Evolutionary conservation across 2,329 filamentous ascomycete genomes (phyloP), one percentile per base, ranked within the genome.

Genomic region (Laburnicola sp.): DNA sequence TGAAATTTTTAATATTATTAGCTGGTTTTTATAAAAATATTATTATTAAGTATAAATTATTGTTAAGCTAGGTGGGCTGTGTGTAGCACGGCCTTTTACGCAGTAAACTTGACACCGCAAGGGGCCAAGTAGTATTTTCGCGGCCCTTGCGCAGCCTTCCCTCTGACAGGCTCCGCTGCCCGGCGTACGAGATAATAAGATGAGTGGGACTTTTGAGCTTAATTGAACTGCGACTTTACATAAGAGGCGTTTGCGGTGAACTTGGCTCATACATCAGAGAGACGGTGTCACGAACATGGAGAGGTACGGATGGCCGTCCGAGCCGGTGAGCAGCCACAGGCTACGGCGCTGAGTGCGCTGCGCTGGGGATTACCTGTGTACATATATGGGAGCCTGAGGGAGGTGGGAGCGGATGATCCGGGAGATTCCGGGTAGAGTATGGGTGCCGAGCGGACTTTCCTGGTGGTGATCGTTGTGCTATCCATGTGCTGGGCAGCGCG

Each of bases 191-290:
- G 21, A 45, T 32, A n/a, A n/a, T n/a, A n/a, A n/a, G 59, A 59
- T 56, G 58, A 59, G 62, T 65, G 63, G 64, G 64, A 63, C 63
- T n/a, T n/a, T 58, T 62, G 64, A 65, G 64, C 64, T 67, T 67
- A 67, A 62, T 65, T 60, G 56, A 51, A 67, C 64, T 58, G 59
- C 60, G 49, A 53, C 52, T 22, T 26, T 32, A 23, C 26, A 7
- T 22, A 26, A 36, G 21, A 44, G 16, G 30, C 28, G 28, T 22
- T 16, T 40, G 26, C 10, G 26, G 26, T 3, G 23, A 28, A 28
- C 11, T 4, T 10, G n/a, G 25, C 11, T 30, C 38, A 40, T 11
- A n/a, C 26, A 39, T n/a, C 9, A 23, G 9, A 38, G 11, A 45
- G 4, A 37, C 21, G 16, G 6, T n/a, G 25, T 28, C 25, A 28